Conservation (phyloP, 768 basidiomycete species). For the Suillus decipiens region DNA sequence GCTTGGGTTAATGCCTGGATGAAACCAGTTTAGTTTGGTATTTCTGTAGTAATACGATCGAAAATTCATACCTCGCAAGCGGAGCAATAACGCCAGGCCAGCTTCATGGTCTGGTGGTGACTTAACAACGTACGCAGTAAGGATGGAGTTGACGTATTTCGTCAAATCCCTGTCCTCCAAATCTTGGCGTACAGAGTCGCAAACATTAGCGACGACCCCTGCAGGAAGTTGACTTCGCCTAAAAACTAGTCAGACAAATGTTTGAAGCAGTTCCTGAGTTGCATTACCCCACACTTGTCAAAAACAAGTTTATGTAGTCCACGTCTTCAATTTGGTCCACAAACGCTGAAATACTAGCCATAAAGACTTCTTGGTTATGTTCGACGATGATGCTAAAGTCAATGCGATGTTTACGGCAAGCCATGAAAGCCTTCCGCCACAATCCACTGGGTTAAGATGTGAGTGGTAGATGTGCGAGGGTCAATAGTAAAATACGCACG, state of each 20-base stretch:
- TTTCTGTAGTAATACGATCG: background rate
- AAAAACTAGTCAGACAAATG: constrained; percentile 2
- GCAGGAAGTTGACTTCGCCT: constrained; percentile 63
- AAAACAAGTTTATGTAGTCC: constrained; percentile 90
- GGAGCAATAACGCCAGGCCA: constrained; percentile 72
- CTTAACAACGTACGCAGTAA: constrained; percentile 93
- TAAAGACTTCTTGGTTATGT: constrained; percentile 69
- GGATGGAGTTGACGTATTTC: constrained; percentile 85
- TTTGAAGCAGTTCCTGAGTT: background rate
- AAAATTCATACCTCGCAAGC: constrained; percentile 64
- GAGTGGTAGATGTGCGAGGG: background rate
- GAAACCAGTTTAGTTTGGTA: background rate
- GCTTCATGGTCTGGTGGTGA: constrained; percentile 89
- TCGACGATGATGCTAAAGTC: constrained; percentile 90
- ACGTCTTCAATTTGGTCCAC: constrained; percentile 86
- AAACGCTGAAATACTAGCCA: constrained; percentile 61
- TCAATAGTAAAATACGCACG: constrained; percentile 46
- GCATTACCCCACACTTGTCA: constrained; percentile 79
- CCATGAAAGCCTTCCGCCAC: constrained; percentile 86
- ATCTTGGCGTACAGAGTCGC: constrained; percentile 72
- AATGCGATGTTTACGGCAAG: constrained; percentile 91
- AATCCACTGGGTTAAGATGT: constrained; percentile 49
- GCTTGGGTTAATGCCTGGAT: constrained; percentile 51
- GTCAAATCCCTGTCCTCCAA: constrained; percentile 72
- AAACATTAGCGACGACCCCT: constrained; percentile 67